Evolutionary conservation across 306 rosid species (phyloP).

Genomic region (Spatholobus suberectus): DNA sequence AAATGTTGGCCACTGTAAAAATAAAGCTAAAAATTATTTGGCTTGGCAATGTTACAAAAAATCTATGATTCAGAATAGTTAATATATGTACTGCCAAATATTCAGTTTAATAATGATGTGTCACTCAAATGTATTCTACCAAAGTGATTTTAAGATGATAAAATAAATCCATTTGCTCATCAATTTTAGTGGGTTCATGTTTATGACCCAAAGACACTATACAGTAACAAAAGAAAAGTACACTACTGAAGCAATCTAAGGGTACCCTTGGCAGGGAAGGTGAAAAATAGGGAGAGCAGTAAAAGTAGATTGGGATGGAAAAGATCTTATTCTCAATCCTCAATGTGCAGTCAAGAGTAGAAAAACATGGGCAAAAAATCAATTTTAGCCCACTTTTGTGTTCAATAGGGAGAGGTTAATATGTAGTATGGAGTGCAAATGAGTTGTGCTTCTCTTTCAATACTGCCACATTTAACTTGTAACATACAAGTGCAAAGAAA

Average conservation of each 20-base stretch:
- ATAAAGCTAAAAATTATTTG: slow-evolving; percentile 50
- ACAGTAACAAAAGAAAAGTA: slow-evolving; percentile 13
- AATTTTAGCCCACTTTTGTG: slow-evolving; percentile 18
- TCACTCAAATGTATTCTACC: slow-evolving; percentile 18
- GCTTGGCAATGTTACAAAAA: slow-evolving; percentile 22
- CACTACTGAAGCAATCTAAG: slow-evolving; percentile 18
- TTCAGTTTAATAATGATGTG: slow-evolving; percentile 7
- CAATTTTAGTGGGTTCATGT: slow-evolving; percentile 21
- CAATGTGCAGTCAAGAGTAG: neutral
- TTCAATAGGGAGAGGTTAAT: slow-evolving; percentile 25
- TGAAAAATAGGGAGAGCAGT: slow-evolving; percentile 10
- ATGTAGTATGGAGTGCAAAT: neutral
- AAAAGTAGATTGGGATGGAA: slow-evolving; percentile 18
- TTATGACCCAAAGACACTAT: slow-evolving; percentile 30
- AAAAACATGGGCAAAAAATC: slow-evolving; percentile 9
- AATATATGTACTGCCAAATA: slow-evolving; percentile 23
- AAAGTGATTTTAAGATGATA: slow-evolving; percentile 19
- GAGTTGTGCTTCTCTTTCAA: slow-evolving; percentile 1
- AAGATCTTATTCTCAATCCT: neutral
- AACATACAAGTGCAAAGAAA: slow-evolving; percentile 23
- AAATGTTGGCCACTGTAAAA: slow-evolving; percentile 78
- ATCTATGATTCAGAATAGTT: slow-evolving; percentile 22
- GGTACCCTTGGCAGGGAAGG: slow-evolving; percentile 29
- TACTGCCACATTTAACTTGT: slow-evolving; percentile 11
- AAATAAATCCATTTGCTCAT: slow-evolving; percentile 16